Conservation (phyloP, 164 flowering plant genomes). For the Warburgia ugandensis region DNA sequence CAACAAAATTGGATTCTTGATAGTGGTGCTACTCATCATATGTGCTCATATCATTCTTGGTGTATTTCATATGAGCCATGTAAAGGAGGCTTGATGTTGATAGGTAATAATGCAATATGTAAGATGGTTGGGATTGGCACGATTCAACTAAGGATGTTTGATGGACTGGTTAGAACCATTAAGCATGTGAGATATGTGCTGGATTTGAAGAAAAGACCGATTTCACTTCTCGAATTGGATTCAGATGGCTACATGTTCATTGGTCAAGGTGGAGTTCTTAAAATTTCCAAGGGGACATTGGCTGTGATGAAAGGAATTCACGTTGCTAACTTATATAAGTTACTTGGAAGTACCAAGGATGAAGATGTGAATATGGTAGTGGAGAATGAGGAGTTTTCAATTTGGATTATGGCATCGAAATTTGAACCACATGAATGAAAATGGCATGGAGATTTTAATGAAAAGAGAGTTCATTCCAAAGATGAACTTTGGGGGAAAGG, state of each 20-base stretch:
- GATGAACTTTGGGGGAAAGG: not conserved
- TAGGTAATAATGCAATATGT: not conserved
- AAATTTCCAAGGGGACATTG: not conserved
- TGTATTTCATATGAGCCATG: not conserved
- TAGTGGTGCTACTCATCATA: not conserved
- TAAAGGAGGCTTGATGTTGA: not conserved
- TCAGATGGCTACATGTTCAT: not conserved
- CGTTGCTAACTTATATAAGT: not conserved
- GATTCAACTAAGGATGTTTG: not conserved
- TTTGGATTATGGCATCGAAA: not conserved
- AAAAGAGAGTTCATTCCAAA: not conserved
- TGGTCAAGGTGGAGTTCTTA: too few relatives aligned
- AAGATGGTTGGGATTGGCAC: not conserved
- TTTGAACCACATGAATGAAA: not conserved
- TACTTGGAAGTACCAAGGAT: not conserved
- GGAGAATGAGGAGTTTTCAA: not conserved
- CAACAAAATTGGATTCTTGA: constrained; percentile 2
- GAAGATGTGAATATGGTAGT: not conserved
- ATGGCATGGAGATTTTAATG: not conserved
- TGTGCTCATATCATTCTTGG: not conserved
- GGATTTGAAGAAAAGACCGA: not conserved
- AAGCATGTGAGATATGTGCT: not conserved
- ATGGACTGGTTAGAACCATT: not conserved
- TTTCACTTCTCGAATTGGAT: not conserved
- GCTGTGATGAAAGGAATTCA: not conserved